A percentile compares a stretch with the other conserved stretches of the same genome.
phyloP scores from a whole-genome alignment of 2,329 filamentous ascomycete species.

The Calonectria multiphialidica region DNA sequence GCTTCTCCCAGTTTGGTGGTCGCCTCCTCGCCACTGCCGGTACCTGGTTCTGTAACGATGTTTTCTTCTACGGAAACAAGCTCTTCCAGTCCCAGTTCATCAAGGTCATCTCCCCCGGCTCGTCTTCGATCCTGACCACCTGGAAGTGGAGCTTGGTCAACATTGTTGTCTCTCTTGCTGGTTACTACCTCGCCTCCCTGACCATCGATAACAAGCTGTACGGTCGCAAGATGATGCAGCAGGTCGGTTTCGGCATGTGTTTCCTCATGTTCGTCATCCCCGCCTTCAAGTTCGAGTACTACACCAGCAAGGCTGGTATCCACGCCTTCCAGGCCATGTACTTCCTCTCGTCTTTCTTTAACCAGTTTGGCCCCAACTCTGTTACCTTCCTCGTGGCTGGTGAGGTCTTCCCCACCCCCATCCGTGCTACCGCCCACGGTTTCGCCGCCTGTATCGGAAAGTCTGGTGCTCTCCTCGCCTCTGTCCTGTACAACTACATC shows the following conservation, averaged over 20 bases:
- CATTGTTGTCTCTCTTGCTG: conserved; percentile 84
- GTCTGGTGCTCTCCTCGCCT: conserved; percentile 85
- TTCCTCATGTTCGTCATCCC: conserved; percentile 95
- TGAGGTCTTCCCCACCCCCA: conserved; percentile 94
- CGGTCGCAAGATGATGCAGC: conserved; percentile 96
- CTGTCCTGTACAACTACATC: conserved; percentile 96
- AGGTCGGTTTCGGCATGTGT: conserved; percentile 90
- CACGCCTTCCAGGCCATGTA: conserved; percentile 98
- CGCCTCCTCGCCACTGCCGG: conserved; percentile 89
- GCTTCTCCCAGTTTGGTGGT: conserved; percentile 85
- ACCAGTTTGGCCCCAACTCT: conserved; percentile 97
- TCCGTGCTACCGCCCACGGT: conserved; percentile 93
- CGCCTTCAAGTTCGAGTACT: conserved; percentile 89
- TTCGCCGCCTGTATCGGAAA: conserved; percentile 95
- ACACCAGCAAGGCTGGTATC: conserved; percentile 77
- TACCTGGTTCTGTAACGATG: conserved; percentile 95
- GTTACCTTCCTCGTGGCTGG: conserved; percentile 97
- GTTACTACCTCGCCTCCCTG: conserved; percentile 91
- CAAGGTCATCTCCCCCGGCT: conserved; percentile 77
- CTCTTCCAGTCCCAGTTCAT: conserved; percentile 96
- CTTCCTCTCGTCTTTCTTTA: conserved; percentile 98
- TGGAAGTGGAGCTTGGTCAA: conserved; percentile 97
- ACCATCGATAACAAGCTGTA: conserved; percentile 97
- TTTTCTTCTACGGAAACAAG: conserved; percentile 99
- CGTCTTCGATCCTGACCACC: conserved; percentile 81